Base-by-base conservation (phyloP, 1,139 yeast species). In the Saccharomyces hybrid region DNA sequence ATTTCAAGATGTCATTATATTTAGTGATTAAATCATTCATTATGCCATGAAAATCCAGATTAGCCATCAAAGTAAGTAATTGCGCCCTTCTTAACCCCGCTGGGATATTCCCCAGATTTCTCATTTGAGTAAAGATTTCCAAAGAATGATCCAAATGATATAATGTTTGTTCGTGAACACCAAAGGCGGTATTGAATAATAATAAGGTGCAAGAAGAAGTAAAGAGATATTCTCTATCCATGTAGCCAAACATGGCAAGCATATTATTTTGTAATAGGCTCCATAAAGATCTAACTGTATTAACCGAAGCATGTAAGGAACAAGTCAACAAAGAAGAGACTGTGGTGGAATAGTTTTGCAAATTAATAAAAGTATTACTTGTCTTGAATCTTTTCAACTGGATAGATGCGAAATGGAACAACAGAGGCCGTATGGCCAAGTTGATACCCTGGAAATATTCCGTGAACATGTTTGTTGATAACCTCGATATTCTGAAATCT, bases 371-470 rank as follows among this genome's bases (percentile, higher is more conserved):
- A 55, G 80, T 78, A 58, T 78, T 82, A 51, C 71, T 68, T 3
- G 73, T 71, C 57, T 78, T 79, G 52, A 79, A 74, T 59, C 76
- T 81, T 64, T 77, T 82, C 53, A 83, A 72, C 60, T 88, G 86
- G 56, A 83, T 78, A 9, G 88, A 79, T 0, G 90, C 89, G 69
- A 88, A 87, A 68, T 88, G 95, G 63, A 87, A 85, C 49, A 88
- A 70, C 47, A 88, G 72, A 2, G 96, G 96, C 52, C 96, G 72
- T 2, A 88, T 91, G 0, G 95, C 91, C 49, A 88, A 71, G 63
- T 88, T 88, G 66, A 88, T 79, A 55, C 96, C 95, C 66, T 88
- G 95, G 64, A 85, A 87, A 68, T 87, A 88, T 65, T 88, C 96
- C 2, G 95, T 85, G 83, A 85, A 85, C 62, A 88, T 76, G 65